Percentiles rank a stretch among this genome's conserved stretches.
Evolutionary conservation across 139 green algal species (phyloP).

Genomic region (Pycnococcus provasolii): DNA sequence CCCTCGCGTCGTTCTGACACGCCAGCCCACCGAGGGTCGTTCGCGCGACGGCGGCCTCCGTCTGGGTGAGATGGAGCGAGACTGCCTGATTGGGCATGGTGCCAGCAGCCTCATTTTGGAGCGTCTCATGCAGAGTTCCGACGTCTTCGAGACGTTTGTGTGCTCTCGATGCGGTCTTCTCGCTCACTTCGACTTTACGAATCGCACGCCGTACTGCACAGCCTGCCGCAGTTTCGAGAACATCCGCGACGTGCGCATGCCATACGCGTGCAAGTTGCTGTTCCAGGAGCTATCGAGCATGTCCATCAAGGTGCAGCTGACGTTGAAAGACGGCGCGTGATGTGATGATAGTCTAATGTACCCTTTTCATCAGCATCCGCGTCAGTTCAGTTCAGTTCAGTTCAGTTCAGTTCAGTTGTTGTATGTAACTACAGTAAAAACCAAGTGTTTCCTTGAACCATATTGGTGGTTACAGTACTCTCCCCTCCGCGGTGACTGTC

Average conservation of each 20-base stretch:
- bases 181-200: conserved; percentile 70
- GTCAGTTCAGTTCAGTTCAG: too few relatives aligned
- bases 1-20: conserved; percentile 74
- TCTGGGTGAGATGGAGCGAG: conserved; percentile 91
- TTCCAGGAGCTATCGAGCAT: conserved; percentile 84
- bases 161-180: conserved; percentile 87
- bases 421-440: too few relatives aligned
- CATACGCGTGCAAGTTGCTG: conserved; percentile 94
- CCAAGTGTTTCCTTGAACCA: too few relatives aligned
- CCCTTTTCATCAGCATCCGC: too few relatives aligned
- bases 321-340: conserved; percentile 35
- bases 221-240: conserved; percentile 45
- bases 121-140: conserved; percentile 89
- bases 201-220: conserved; percentile 47
- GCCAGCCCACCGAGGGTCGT: conserved; percentile 93
- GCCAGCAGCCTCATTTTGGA: conserved; percentile 89
- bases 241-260: conserved; percentile 79
- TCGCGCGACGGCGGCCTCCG: conserved; percentile 67
- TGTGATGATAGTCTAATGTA: too few relatives aligned
- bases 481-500: too few relatives aligned
- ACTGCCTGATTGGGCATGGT: conserved; percentile 90
- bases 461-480: too few relatives aligned
- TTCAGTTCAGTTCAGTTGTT: too few relatives aligned
- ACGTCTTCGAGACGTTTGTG: conserved; percentile 91
- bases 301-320: conserved; percentile 83